These are phyloP conservation scores for Chytriomyces sp. DNA, from an alignment of 192 early-diverging fungal species.

Conservation along the genomic window DNA sequence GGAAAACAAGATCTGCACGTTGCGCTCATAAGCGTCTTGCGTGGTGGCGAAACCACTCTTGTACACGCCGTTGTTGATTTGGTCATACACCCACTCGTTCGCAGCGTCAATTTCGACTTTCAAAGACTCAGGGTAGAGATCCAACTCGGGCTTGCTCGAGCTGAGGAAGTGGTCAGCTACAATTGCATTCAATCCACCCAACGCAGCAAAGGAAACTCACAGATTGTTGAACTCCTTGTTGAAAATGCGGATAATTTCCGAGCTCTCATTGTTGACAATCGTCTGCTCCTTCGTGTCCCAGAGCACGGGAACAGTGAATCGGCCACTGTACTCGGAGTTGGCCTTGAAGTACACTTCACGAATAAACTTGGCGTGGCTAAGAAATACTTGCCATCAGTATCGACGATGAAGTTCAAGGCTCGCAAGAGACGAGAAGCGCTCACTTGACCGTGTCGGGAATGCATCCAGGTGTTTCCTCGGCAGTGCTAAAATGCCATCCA, in stretches of 20 bases:
- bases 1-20: slow-evolving; percentile 72
- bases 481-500: slow-evolving; percentile 78
- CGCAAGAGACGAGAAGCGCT: neutral
- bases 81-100: slow-evolving; percentile 93
- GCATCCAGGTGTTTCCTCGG: slow-evolving; percentile 74
- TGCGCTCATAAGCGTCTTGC: slow-evolving; percentile 81
- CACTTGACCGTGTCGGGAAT: slow-evolving; percentile 74
- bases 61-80: slow-evolving; percentile 96
- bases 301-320: slow-evolving; percentile 89
- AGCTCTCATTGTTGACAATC: slow-evolving; percentile 93
- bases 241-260: slow-evolving; percentile 92
- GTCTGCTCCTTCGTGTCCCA: slow-evolving; percentile 95
- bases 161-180: neutral
- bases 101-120: slow-evolving; percentile 76
- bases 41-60: slow-evolving; percentile 88
- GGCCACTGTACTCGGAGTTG: slow-evolving; percentile 54
- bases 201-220: slow-evolving; percentile 37
- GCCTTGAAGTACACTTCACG: slow-evolving; percentile 93
- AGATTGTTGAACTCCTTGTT: slow-evolving; percentile 86
- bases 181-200: no score
- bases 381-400: neutral
- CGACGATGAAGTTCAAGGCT: neutral
- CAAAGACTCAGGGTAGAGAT: slow-evolving; percentile 75
- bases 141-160: slow-evolving; percentile 41
- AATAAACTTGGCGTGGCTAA: slow-evolving; percentile 65